Percentiles rank a stretch among this genome's conserved stretches.
phyloP scores from a whole-genome alignment of 2,329 filamentous ascomycete species.

The Chaetomium strumarium region DNA sequence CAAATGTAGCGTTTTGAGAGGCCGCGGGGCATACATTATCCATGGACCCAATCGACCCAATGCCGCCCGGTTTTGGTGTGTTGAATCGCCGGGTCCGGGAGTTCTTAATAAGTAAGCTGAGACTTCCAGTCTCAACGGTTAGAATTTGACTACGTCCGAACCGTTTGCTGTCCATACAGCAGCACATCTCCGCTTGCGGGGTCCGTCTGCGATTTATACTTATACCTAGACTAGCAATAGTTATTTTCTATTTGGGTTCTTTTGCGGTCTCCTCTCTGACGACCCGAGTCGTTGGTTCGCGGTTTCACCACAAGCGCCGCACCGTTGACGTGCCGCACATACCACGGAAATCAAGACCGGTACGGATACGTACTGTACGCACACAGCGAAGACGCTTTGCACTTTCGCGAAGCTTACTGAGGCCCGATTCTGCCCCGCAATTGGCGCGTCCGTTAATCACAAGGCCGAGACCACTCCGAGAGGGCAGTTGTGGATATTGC shows the following conservation, averaged over 20 bases:
- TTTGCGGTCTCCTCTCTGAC: neutral
- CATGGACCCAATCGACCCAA: too few species aligned
- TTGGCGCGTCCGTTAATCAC: neutral
- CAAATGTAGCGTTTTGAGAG: too few species aligned
- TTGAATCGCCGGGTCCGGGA: neutral
- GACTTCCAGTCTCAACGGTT: too few species aligned
- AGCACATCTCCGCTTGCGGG: slow-evolving; percentile 7
- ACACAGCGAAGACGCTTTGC: neutral
- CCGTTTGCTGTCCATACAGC: neutral
- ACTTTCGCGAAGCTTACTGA: neutral
- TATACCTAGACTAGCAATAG: too few species aligned
- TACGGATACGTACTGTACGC: neutral
- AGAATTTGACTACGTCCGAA: too few species aligned
- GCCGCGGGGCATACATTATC: neutral
- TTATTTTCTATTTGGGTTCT: neutral
- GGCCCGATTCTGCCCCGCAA: slow-evolving; percentile 1
- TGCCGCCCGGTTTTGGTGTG: neutral
- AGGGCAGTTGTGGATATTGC: neutral
- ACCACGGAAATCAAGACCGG: neutral
- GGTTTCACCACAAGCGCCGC: slow-evolving; percentile 1
- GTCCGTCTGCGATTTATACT: neutral
- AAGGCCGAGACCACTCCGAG: neutral
- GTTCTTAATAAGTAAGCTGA: too few species aligned
- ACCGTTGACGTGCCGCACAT: neutral
- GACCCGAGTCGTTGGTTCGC: slow-evolving; percentile 2